Base-by-base conservation (phyloP, 2,329 filamentous ascomycete genomes). In the Trichophyton verrucosum region DNA sequence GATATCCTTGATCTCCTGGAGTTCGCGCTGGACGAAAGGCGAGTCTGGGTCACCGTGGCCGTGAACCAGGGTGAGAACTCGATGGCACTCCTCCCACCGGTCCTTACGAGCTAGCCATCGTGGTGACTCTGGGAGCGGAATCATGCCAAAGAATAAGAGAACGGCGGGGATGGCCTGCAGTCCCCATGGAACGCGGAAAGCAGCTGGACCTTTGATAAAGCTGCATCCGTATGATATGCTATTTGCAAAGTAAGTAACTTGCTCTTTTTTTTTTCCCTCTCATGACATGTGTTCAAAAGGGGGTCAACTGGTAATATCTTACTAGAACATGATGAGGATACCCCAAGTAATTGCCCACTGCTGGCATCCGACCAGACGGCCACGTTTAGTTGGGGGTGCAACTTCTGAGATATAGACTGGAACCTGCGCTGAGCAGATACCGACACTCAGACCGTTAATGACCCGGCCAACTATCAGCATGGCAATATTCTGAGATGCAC, bases 1-100 rank as follows among this genome's bases (percentile, higher is more conserved):
- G 72, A 85, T 86, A 44, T 86, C 82, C 64, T 83, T 81, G 47
- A 94, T 92, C 65, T 91, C 87, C 20, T 83, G 76, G 70, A 88
- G 76, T 70, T 94, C 89, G 33, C 77, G 80, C 8, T 74, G 73
- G 8, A 92, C 88, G 65, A 88, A 86, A 0, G 83, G 81, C 46
- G 81, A 81, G 67, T 84, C 78, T 1, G 76, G 74, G 64, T 91
- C 81, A 1, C 87, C 87, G 60, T 85, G 78, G 44, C 81, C 84
- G 67, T 88, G 86, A 1, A 88, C 76, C 44, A 81, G 70, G 1
- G 74, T 75, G 63, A 86, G 72, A 36, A 85, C 77, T 0, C 70
- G 30, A 69, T 62, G 75, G 59, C 70, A 72, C 27, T 77, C 83
- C 64, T 84, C 79, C 75, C 81, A 83, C 9, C 83, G 80, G 60